Evolutionary conservation across 2,329 filamentous ascomycete genomes (phyloP), one percentile per base, ranked within the genome.

Genomic region (Didymellaceae sp.): DNA sequence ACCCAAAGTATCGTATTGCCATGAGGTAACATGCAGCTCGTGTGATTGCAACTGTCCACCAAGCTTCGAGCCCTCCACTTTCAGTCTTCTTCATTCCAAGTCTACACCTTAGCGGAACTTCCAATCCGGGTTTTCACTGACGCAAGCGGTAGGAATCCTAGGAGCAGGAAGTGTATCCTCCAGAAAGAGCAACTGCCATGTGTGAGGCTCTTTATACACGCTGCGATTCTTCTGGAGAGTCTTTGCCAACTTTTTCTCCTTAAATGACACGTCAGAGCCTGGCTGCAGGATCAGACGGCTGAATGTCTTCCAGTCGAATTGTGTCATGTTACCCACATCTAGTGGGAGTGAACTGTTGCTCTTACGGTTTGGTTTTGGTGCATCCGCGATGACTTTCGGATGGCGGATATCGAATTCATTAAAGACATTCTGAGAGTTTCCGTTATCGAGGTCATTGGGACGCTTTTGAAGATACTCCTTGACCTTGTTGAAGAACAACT

Each of bases 161-260:
- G 25, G 11, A 9, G 28, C 35, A 1, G 56, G 49, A 18, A 56
- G 34, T 14, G 32, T 43, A n/a, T 52, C 44, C 11, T 45, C 25
- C 24, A 58, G 9, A 21, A 58, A 58, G 8, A 51, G 26, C 38
- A 55, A n/a, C 39, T 32, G 48, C 55, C 52, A 58, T 4, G 44
- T 30, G 14, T 39, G 45, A 6, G 42, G 45, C 34, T 55, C 35
- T 28, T 48, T 58, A 32, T 51, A 58, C 4, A 40, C 49, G 16
- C 45, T 53, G 8, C 52, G 45, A 13, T 51, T 33, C 38, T 39
- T 24, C 6, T 53, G 35, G 21, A 58, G 35, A 6, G 8, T 6
- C 18, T 35, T 47, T 8, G 52, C 45, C 24, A 16, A 39, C 40
- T 47, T 49, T 32, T 54, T 58, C 37, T 56, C 53, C 7, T 37